Base-by-base conservation (phyloP, 192 early-diverging fungal species). In the Coemansia sp. region DNA sequence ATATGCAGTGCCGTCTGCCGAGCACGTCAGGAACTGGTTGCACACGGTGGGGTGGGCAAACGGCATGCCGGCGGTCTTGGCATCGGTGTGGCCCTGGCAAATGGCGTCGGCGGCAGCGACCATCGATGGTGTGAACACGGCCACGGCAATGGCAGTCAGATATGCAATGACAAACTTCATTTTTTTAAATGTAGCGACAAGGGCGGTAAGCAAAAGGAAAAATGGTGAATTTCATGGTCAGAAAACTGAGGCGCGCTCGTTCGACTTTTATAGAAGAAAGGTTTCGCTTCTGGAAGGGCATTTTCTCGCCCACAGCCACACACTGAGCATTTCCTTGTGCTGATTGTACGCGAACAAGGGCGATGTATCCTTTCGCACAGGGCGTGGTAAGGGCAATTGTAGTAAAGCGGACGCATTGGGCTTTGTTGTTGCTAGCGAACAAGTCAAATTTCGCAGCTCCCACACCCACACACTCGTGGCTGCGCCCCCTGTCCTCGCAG, bases 31-130 rank as follows among this genome's bases (percentile, higher is more conserved):
- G 35, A 71, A 80, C 64, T 68, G 59, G 51, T 59, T 65, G 65
- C 77, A 80, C 11, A 47, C 6, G 8, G 63, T 41, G 4, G 78
- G 78, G 3, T 80, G 69, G 0, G 68, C 78, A 41, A 80, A 80
- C 0, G 78, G 78, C 62, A 54, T 59, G 15, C 78, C 78, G 6
- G 68, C 65, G 2, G 60, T 74, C 14, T 71, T 46, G 20, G 67
- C 67, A 58, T 60, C 69, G 19, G 78, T 80, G 35, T 74, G 78
- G 2, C 78, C 78, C 38, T 71, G 66, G 69, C 78, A 80, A 12
- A 70, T 57, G 15, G 71, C 58, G 57, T 64, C 60, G 42, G 41
- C 65, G 9, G 43, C 57, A 14, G 57, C 56, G 32, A 58, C 35
- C 8, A 37, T 20, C 20, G 56, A 19, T 19, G 31, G 56, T n/a